Evolutionary conservation across 257 asterid species (phyloP), one percentile per base, ranked within the genome.

Genomic region (Solanum lycopersicoides): DNA sequence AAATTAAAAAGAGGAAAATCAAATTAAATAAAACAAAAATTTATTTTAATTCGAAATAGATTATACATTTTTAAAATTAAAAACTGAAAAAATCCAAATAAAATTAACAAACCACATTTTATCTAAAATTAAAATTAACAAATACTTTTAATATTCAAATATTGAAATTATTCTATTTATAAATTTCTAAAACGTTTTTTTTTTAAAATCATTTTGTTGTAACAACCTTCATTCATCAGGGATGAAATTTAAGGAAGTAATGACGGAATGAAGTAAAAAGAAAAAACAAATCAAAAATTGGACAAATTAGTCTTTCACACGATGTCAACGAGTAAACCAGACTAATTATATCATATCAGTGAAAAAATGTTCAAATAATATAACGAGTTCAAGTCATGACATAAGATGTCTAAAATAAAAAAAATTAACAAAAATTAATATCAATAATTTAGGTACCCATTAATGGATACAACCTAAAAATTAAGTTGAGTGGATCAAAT

Each of bases 301-400:
- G n/a, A n/a, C n/a, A 53, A 53, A 53, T 18, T 11, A 53, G 11
- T 18, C 0, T 53, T 53, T 53, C n/a, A 53, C 63, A 18, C 63
- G 7, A 23, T 0, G 2, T 53, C 11, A 18, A 18, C n/a, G 1
- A 53, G 4, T 53, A 23, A 53, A 53, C 18, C n/a, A 53, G n/a
- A 53, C 3, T 53, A 23, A 53, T 53, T 53, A 53, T 53, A 1
- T 53, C 10, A 53, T 7, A 10, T 53, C 63, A 18, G n/a, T 53
- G 18, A 18, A 53, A 53, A 53, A 53, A 0, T 53, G 1, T 18
- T 2, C 20, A 53, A 53, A 18, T 6, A 7, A 53, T 53, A 53
- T 1, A 53, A 0, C 0, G 10, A 1, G 20, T 6, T 0, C 63
- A 0, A 53, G 3, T 53, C 9, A 3, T 53, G 63, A 53, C 63